phyloP scores from a whole-genome alignment of 352 stramenopile species.

The Globisporangium paddicum region DNA sequence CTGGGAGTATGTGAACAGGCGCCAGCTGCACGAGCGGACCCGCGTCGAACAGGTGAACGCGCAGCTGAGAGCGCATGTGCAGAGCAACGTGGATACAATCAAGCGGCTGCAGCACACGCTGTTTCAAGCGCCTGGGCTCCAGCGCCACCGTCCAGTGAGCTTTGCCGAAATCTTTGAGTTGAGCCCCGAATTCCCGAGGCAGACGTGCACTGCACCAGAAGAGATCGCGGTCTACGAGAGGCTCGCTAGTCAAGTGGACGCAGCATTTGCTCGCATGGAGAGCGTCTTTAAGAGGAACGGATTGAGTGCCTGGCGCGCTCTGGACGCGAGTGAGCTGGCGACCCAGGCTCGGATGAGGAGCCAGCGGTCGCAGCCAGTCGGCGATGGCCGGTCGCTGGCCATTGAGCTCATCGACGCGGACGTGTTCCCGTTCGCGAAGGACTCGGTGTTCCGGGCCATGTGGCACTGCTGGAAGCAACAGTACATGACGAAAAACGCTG shows the following conservation, averaged over 20 bases:
- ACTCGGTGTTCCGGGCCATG: neutral
- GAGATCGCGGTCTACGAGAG: neutral
- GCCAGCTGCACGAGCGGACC: neutral
- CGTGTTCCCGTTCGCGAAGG: neutral
- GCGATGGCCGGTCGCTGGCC: neutral
- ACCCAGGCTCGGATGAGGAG: neutral
- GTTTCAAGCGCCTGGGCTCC: neutral
- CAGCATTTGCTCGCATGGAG: neutral
- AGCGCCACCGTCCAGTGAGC: neutral
- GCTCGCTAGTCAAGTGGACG: neutral
- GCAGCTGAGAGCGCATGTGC: neutral
- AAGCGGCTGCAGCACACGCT: neutral
- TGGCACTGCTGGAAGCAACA: conserved; percentile 9
- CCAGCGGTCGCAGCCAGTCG: neutral
- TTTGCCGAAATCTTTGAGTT: neutral
- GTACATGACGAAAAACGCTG: neutral
- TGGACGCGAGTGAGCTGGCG: neutral
- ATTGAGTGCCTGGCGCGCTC: neutral
- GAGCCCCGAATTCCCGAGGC: neutral
- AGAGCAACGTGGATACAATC: neutral
- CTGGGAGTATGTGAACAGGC: neutral
- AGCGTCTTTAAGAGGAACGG: neutral
- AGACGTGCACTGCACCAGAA: neutral
- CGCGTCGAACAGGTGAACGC: neutral
- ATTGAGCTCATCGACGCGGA: neutral